phyloP scores from a whole-genome alignment of 2,329 filamentous ascomycete genomes.

The Cercospora canescens region DNA sequence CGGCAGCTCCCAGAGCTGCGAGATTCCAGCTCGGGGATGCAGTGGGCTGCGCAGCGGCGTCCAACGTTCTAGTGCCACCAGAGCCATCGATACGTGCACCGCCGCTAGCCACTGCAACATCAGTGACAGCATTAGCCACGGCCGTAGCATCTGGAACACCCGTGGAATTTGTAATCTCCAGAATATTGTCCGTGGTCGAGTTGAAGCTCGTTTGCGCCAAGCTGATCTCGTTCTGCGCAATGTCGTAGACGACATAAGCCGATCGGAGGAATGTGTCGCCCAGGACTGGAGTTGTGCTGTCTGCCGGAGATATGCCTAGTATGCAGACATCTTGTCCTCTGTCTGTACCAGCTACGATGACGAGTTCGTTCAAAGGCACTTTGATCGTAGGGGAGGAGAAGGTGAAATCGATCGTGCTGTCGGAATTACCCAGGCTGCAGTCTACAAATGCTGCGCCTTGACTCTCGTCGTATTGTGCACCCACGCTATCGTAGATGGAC shows the following conservation, averaged over 20 bases:
- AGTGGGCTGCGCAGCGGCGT: slow-evolving; percentile 27
- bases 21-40: slow-evolving; percentile 29
- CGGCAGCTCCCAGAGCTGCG: slow-evolving; percentile 19
- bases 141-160: slow-evolving; percentile 55
- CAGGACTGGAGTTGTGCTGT: slow-evolving; percentile 51
- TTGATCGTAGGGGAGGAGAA: slow-evolving; percentile 58
- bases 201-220: slow-evolving; percentile 64
- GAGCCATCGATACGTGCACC: slow-evolving; percentile 42
- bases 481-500: slow-evolving; percentile 42
- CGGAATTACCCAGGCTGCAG: slow-evolving; percentile 52
- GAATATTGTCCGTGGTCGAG: slow-evolving; percentile 50
- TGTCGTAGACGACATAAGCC: slow-evolving; percentile 64
- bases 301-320: slow-evolving; percentile 54
- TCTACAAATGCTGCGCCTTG: slow-evolving; percentile 53
- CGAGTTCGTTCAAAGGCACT: slow-evolving; percentile 57
- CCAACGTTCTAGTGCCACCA: slow-evolving; percentile 17
- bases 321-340: slow-evolving; percentile 47
- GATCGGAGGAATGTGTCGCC: slow-evolving; percentile 64
- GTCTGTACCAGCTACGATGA: slow-evolving; percentile 51
- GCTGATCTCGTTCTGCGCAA: slow-evolving; percentile 60
- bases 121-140: slow-evolving; percentile 54
- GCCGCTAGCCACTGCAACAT: slow-evolving; percentile 44
- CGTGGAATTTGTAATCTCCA: slow-evolving; percentile 55
- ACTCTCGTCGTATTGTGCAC: slow-evolving; percentile 43
- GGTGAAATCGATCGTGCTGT: slow-evolving; percentile 56